Evolutionary conservation across 306 rosid species (phyloP).

Genomic region (Clitoria ternatea): DNA sequence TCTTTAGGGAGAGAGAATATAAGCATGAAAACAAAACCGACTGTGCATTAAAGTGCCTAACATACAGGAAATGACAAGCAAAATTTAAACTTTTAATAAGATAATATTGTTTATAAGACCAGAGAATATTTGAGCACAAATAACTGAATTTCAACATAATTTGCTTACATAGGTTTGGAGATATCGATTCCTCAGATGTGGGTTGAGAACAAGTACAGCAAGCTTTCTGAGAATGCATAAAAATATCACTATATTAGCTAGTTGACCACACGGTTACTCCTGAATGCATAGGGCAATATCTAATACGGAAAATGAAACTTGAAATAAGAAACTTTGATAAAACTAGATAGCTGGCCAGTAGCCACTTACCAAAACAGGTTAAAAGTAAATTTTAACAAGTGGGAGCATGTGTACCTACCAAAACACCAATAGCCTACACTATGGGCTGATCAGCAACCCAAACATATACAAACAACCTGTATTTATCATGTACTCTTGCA

Average conservation of each 20-base stretch:
- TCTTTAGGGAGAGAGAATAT: too few species aligned
- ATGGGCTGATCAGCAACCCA: constrained; percentile 6
- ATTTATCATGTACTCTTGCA: not conserved
- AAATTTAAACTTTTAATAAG: not conserved
- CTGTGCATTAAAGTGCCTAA: not conserved
- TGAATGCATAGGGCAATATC: not conserved
- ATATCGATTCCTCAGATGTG: constrained; percentile 66
- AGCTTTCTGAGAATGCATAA: constrained; percentile 65
- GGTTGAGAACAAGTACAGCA: constrained; percentile 86
- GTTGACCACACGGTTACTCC: constrained; percentile 3
- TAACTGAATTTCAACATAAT: constrained; percentile 8
- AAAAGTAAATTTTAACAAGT: constrained; percentile 1
- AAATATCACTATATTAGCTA: constrained; percentile 15
- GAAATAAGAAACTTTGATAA: not conserved
- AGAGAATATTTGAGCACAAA: not conserved
- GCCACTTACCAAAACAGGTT: not conserved
- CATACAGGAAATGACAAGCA: not conserved
- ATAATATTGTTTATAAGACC: not conserved
- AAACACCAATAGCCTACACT: constrained; percentile 12
- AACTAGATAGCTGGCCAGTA: not conserved
- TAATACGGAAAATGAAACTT: not conserved
- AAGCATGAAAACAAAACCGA: not conserved
- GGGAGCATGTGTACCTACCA: not conserved
- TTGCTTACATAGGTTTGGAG: constrained; percentile 89
- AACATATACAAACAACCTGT: not conserved